Evolutionary conservation across 164 flowering plant genomes (phyloP).

Genomic region (Nelumbo lutea): DNA sequence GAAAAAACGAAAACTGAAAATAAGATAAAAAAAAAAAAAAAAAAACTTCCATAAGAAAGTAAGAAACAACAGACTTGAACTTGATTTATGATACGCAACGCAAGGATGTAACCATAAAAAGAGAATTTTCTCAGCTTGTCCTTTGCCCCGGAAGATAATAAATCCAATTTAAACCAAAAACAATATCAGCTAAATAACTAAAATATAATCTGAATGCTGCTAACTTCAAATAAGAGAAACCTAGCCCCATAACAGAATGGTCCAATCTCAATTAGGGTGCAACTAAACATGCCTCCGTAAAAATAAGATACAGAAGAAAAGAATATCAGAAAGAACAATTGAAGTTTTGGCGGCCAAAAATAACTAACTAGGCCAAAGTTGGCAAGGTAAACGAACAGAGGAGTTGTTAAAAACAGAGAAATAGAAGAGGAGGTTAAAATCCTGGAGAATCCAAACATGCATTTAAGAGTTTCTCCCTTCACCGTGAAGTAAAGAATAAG

Average conservation of each 20-base stretch:
- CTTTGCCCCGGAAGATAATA: no score
- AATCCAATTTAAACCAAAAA: no score
- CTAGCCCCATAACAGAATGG: neutral
- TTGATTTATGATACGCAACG: no score
- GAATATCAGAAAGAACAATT: neutral
- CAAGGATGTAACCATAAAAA: neutral
- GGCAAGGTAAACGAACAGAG: neutral
- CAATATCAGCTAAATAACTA: neutral
- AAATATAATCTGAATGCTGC: neutral
- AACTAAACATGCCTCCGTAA: neutral
- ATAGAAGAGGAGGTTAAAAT: slow-evolving; percentile 7
- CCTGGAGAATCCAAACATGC: slow-evolving; percentile 18
- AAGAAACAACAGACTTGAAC: no score
- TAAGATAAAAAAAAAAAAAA: neutral
- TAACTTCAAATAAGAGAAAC: neutral
- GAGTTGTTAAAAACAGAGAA: neutral
- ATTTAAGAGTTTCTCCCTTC: slow-evolving; percentile 27
- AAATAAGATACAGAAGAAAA: neutral
- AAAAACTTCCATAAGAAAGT: neutral
- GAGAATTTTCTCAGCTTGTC: neutral
- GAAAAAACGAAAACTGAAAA: neutral
- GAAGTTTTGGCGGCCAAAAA: neutral
- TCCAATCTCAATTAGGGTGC: neutral
- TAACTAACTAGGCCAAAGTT: slow-evolving; percentile 7
- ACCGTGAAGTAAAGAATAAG: slow-evolving; percentile 40